Evolutionary conservation across 164 flowering plant species (phyloP).

Genomic region (Magnolia kwangsiensis): DNA sequence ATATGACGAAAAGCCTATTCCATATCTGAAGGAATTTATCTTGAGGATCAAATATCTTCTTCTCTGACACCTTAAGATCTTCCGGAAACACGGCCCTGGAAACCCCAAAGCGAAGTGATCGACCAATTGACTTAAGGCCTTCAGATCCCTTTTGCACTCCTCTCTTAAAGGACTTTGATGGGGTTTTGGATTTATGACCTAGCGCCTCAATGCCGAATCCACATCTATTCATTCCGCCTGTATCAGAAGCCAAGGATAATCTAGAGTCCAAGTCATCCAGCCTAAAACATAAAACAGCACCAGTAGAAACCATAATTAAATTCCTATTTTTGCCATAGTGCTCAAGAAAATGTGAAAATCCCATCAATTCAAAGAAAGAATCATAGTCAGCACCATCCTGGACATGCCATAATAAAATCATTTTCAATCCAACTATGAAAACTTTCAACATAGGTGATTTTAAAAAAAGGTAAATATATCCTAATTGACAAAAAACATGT

Average conservation of each 20-base stretch:
- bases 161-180: slow-evolving; percentile 63
- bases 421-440: no score
- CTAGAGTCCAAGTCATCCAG: slow-evolving; percentile 73
- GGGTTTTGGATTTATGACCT: slow-evolving; percentile 31
- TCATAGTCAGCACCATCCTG: not conserved
- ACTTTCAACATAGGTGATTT: not conserved
- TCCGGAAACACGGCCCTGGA: slow-evolving; percentile 85
- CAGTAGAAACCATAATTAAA: slow-evolving; percentile 21
- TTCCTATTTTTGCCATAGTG: no score
- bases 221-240: slow-evolving; percentile 49
- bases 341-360: not conserved
- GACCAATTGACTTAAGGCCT: slow-evolving; percentile 86
- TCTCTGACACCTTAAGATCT: slow-evolving; percentile 63
- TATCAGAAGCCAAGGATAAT: slow-evolving; percentile 53
- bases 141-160: slow-evolving; percentile 87
- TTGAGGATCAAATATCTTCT: slow-evolving; percentile 89
- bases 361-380: not conserved
- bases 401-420: not conserved
- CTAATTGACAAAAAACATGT: no score
- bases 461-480: not conserved
- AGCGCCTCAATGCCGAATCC: slow-evolving; percentile 62
- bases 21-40: slow-evolving; percentile 71
- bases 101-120: slow-evolving; percentile 80
- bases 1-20: slow-evolving; percentile 72
- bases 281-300: slow-evolving; percentile 1